These are phyloP conservation scores for Penicillium simplicissimum DNA, from an alignment of 495 filamentous ascomycete genomes.

Conservation along the genomic window DNA sequence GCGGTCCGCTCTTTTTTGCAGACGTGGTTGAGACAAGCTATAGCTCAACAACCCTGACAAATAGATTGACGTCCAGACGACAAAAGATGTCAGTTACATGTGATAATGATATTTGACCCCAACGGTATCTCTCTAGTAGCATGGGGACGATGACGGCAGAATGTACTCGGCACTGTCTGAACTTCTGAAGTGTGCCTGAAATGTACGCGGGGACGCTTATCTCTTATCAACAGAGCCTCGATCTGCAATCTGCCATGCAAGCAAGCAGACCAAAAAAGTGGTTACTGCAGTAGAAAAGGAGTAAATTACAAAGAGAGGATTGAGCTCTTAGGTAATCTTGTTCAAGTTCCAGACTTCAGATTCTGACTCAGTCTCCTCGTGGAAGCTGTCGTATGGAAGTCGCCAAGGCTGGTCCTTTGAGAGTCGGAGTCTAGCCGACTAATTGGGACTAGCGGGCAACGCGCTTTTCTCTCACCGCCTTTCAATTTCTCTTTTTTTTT, in stretches of 20 bases:
- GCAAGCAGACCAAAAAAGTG: not conserved
- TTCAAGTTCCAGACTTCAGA: not conserved
- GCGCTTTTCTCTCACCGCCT: conserved; percentile 7
- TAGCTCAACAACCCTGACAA: not conserved
- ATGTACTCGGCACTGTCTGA: no score
- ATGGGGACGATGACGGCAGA: not conserved
- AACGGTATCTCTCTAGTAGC: not conserved
- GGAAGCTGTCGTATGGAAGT: not conserved
- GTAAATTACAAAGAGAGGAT: not conserved
- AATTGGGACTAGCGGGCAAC: conserved; percentile 7
- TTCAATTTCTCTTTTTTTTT: conserved; percentile 9
- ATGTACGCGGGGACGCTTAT: not conserved
- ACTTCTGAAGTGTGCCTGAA: not conserved
- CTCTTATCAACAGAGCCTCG: conserved; percentile 8
- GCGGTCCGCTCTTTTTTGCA: not conserved
- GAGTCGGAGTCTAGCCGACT: not conserved
- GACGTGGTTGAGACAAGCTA: not conserved
- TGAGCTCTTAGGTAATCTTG: not conserved
- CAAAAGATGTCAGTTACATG: not conserved
- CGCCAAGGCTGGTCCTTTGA: not conserved
- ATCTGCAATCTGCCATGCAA: not conserved
- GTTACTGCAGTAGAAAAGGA: not conserved
- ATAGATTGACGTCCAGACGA: not conserved
- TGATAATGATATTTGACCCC: not conserved
- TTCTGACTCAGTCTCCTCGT: not conserved